Conservation (phyloP, 148 eudicot genomes). For the Camellia lanceoleosa region DNA sequence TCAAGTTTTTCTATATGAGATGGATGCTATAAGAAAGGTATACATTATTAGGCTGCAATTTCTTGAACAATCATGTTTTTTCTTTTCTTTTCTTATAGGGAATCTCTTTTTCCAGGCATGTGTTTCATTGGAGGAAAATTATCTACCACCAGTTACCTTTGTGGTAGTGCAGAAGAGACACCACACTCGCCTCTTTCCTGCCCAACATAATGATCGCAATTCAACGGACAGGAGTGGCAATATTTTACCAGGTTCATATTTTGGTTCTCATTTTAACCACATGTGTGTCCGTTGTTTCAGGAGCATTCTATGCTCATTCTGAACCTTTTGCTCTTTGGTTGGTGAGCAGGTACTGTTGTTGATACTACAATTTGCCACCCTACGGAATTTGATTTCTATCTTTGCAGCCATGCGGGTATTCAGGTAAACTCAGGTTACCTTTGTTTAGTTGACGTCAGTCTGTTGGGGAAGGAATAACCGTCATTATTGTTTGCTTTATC, state of each 20-base stretch:
- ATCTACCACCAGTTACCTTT: conserved; percentile 71
- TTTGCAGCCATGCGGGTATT: conserved; percentile 87
- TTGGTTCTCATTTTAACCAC: background rate
- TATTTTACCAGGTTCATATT: conserved; percentile 64
- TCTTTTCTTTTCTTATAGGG: background rate
- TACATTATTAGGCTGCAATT: background rate
- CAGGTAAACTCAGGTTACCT: conserved; percentile 40
- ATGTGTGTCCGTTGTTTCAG: background rate
- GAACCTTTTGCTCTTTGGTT: background rate
- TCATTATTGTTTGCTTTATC: too few species aligned
- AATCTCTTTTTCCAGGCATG: conserved; percentile 55
- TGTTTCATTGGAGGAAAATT: conserved; percentile 47
- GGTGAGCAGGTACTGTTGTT: conserved; percentile 55
- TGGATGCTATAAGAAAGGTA: conserved; percentile 85
- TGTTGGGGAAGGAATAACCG: too few species aligned
- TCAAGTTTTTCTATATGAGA: conserved; percentile 63
- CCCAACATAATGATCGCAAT: conserved; percentile 26
- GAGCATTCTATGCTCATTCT: background rate
- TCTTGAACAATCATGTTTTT: too few species aligned
- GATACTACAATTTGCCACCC: conserved; percentile 77
- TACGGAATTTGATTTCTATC: conserved; percentile 54
- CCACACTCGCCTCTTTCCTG: conserved; percentile 82
- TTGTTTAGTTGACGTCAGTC: background rate
- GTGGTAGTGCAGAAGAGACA: conserved; percentile 93
- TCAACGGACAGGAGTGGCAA: conserved; percentile 76